Base-by-base conservation (phyloP, 75 land plant species). In the Sequoiadendron giganteum region DNA sequence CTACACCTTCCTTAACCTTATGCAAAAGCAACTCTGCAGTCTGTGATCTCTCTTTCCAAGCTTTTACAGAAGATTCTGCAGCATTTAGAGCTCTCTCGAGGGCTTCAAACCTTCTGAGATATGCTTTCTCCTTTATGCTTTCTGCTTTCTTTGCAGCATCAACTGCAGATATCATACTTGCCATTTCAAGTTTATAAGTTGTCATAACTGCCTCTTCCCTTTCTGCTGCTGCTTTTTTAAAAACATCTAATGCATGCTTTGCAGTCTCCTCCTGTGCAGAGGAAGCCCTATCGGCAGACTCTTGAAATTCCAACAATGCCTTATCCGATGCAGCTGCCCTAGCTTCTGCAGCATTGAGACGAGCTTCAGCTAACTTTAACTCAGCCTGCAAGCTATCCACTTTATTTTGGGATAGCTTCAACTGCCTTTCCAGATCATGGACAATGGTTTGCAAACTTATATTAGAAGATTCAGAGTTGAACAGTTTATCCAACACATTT, bases 21-120 rank as follows among this genome's bases (percentile, higher is more conserved):
- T 79, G 88, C 58, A 95, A 32, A 36, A 93, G 16, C 65, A 90
- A 90, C 87, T 95, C 95, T 48, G 92, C 92, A 76, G 86, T 87
- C 85, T 93, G 89, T 36, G 96, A 93, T 86, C 94, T 88, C 84
- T 90, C 89, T 87, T 91, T 94, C 96, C 96, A 95, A 48, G 91
- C 91, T 61, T 84, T 87, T 76, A 83, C 87, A 28, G 93, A 85
- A 84, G 92, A 78, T 90, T 95, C 95, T 40, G 93, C 85, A 73
- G 93, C 88, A 54, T 85, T 87, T n/a, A 95, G 73, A 34, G 96
- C 91, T 77, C 95, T 90, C 84, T 94, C 94, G 9, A 95, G 75
- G 13, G 94, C 94, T 89, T 89, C 89, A 87, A 85, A 92, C 87
- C 92, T 91, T 86, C 92, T 89, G 65, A 85, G 42, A 88, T 90